Evolutionary conservation across 208 protist genomes (phyloP), one percentile per base, ranked within the genome.

Genomic region (Herpetomonas muscarum): DNA sequence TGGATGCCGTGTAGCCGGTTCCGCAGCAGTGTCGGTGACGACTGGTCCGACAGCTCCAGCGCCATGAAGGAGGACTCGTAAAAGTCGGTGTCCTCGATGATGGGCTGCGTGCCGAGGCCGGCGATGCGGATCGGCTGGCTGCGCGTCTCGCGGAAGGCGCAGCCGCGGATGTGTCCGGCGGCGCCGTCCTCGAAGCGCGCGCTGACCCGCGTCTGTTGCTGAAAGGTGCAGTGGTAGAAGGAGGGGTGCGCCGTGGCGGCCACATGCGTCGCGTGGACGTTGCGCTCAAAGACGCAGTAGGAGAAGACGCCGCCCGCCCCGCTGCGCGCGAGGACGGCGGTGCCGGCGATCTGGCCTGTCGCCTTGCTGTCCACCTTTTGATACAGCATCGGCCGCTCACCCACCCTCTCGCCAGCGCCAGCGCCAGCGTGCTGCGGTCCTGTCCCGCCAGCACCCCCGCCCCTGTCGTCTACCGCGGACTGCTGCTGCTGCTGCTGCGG

Each of bases 21-120:
- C 9, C 55, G 24, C 3, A 29, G 48, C 30, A 77, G 51, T n/a
- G 12, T 10, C 39, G 70, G 64, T 3, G 48, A 28, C 10, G 52
- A 41, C 2, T 29, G 3, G 22, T 67, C 26, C 10, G 17, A 25
- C 7, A 45, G 19, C 31, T 42, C 36, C 17, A 76, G 64, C 6
- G 69, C 42, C 26, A 51, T 59, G 46, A 70, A 65, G 15, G 63
- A 30, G 13, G 51, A 41, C 19, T 55, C 63, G 30, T 21, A 26
- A 42, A 76, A 76, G 42, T 48, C 46, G 50, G 63, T 69, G 46
- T 61, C 55, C 12, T 74, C 58, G 5, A 74, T 46, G n/a, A 37
- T 13, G 2, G 68, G 60, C 12, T 46, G 19, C 2, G 61, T 64
- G 55, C 21, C 36, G 7, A 47, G 47, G 10, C 61, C 61, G 34